phyloP scores from a whole-genome alignment of 305 asterid species.

The Petunia hybrid region DNA sequence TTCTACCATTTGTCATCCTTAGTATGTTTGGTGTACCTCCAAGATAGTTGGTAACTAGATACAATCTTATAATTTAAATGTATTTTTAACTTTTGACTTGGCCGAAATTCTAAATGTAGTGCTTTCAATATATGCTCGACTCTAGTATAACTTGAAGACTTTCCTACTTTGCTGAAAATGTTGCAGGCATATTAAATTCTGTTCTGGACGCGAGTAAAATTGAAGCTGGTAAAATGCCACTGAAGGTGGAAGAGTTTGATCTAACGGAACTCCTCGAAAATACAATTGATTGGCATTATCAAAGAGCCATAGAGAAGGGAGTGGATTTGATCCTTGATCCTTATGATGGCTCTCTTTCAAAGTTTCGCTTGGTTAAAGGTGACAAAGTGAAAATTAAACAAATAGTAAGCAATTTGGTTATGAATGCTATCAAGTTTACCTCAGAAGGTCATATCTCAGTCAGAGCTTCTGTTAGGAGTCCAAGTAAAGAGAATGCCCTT shows the following conservation, averaged over 20 bases:
- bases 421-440: constrained; percentile 54
- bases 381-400: constrained; percentile 48
- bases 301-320: constrained; percentile 64
- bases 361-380: constrained; percentile 53
- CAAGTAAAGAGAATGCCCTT: constrained; percentile 34
- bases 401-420: constrained; percentile 43
- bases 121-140: background rate
- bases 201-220: constrained; percentile 78
- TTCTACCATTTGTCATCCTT: background rate
- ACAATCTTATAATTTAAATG: background rate
- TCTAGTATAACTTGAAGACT: background rate
- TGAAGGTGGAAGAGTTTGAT: constrained; percentile 70
- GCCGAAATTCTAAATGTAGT: background rate
- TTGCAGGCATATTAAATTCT: constrained; percentile 66
- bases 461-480: constrained; percentile 37
- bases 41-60: background rate
- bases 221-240: constrained; percentile 80
- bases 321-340: constrained; percentile 77
- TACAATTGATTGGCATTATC: constrained; percentile 69
- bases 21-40: background rate
- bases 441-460: constrained; percentile 42
- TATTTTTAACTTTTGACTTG: background rate
- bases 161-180: background rate
- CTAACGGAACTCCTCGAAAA: constrained; percentile 64
- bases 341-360: constrained; percentile 54